A percentile compares a stretch with the other conserved stretches of the same genome.
phyloP scores from a whole-genome alignment of 1,284 basidiomycete species.

The Microbotryomycetes sp. region DNA sequence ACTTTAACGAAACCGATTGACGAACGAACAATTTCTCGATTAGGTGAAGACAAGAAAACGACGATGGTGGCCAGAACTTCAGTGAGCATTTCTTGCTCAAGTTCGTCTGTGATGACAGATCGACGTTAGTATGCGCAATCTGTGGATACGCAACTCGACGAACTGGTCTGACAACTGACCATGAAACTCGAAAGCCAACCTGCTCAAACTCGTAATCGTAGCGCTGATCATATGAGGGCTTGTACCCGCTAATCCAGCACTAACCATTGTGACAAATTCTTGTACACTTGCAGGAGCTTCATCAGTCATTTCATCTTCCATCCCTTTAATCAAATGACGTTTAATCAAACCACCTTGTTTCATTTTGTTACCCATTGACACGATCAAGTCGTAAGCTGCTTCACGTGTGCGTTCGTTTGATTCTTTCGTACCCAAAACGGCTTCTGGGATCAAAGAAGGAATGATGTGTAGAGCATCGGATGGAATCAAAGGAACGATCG shows the following conservation, averaged over 20 bases:
- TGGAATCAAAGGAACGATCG: conserved; percentile 67
- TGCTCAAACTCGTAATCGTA: conserved; percentile 85
- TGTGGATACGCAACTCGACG: not conserved
- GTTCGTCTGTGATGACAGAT: conserved; percentile 51
- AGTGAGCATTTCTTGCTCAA: conserved; percentile 67
- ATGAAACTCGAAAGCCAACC: conserved; percentile 94
- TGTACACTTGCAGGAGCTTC: conserved; percentile 70
- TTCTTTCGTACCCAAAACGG: conserved; percentile 95
- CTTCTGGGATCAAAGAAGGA: conserved; percentile 85
- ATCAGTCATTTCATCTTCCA: conserved; percentile 51
- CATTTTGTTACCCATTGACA: conserved; percentile 93
- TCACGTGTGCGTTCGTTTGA: conserved; percentile 86
- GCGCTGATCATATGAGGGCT: conserved; percentile 99
- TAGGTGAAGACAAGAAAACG: conserved; percentile 84
- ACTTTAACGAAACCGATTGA: conserved; percentile 94
- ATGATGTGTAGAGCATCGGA: conserved; percentile 72
- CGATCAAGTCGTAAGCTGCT: conserved; percentile 83
- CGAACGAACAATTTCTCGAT: conserved; percentile 97
- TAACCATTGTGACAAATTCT: conserved; percentile 96
- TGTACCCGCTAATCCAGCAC: conserved; percentile 85
- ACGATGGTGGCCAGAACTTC: conserved; percentile 83
- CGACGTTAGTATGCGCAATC: not conserved
- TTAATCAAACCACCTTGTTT: conserved; percentile 74
- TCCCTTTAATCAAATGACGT: conserved; percentile 67
- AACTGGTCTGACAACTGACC: conserved; percentile 48